A percentile compares a stretch with the other conserved stretches of the same genome.
Evolutionary conservation across 169 alveolate species (phyloP).

Genomic region (Eimeria sp.): DNA sequence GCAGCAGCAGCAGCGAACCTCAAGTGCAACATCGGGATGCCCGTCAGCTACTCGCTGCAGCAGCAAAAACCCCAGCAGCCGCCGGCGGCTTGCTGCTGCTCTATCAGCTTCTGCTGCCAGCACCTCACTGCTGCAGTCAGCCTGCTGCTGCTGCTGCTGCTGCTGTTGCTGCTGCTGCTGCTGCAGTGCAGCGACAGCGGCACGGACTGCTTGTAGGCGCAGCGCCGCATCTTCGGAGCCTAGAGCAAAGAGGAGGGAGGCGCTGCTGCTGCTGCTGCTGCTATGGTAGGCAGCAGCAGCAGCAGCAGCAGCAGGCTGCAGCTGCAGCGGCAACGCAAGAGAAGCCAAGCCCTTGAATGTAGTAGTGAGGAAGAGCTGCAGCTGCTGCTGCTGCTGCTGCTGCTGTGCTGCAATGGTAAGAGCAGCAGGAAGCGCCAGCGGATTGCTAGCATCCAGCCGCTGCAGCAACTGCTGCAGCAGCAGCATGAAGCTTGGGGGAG

Average conservation of each 20-base stretch:
- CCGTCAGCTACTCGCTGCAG: constrained; percentile 35
- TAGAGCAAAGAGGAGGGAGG: constrained; percentile 5
- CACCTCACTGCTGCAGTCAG: neutral
- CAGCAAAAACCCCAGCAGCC: constrained; percentile 36
- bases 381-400: constrained; percentile 53
- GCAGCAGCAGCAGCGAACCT: constrained; percentile 23
- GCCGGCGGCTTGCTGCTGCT: neutral
- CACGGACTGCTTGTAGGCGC: constrained; percentile 44
- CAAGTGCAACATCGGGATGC: neutral
- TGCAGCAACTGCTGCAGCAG: constrained; percentile 63
- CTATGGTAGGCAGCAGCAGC: constrained; percentile 22
- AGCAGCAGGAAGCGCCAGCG: constrained; percentile 48
- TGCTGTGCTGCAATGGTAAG: constrained; percentile 40
- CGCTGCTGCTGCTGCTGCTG: constrained; percentile 38
- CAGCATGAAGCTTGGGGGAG: neutral
- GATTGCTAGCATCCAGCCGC: constrained; percentile 13
- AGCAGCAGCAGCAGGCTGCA: neutral
- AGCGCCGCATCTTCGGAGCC: constrained; percentile 18
- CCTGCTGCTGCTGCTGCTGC: constrained; percentile 13
- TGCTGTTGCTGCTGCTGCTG: constrained; percentile 60
- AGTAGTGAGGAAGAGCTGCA: constrained; percentile 13
- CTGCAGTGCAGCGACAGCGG: constrained; percentile 47
- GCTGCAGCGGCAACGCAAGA: constrained; percentile 1
- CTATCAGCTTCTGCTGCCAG: neutral
- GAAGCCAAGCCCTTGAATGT: constrained; percentile 28